Conservation (phyloP, 345 rosid species). For the Bruguiera gymnorhiza region DNA sequence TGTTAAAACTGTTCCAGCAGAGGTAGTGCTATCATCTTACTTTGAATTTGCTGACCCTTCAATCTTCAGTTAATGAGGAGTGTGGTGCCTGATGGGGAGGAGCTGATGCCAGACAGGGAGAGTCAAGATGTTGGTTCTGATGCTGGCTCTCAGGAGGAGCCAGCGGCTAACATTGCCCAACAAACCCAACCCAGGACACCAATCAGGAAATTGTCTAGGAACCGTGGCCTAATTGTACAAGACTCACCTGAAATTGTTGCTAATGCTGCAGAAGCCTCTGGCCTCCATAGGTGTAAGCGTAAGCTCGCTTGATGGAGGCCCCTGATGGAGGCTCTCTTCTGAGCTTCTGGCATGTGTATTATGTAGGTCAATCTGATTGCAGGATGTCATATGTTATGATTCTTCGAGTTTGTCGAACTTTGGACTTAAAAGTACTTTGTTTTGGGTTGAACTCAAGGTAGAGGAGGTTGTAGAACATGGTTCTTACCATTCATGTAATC, state of each 20-base stretch:
- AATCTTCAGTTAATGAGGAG: slow-evolving; percentile 51
- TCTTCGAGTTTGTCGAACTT: no score
- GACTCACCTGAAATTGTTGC: slow-evolving; percentile 16
- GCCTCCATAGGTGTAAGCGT: slow-evolving; percentile 15
- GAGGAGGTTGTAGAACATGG: no score
- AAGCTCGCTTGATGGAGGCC: slow-evolving; percentile 8
- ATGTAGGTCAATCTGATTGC: no score
- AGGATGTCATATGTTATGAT: no score
- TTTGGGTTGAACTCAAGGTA: no score
- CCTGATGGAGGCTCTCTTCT: no score
- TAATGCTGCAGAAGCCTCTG: not conserved
- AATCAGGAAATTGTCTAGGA: slow-evolving; percentile 70
- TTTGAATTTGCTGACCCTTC: not conserved
- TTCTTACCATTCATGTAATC: no score
- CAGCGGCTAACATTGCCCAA: slow-evolving; percentile 25
- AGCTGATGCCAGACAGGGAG: slow-evolving; percentile 68
- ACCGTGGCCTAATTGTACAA: slow-evolving; percentile 67
- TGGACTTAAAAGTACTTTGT: no score
- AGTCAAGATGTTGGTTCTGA: not conserved
- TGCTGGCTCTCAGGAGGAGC: slow-evolving; percentile 31
- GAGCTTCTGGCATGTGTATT: no score
- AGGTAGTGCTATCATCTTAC: not conserved
- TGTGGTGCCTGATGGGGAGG: slow-evolving; percentile 55
- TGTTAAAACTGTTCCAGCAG: not conserved
- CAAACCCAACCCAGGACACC: slow-evolving; percentile 55